Percentiles rank a stretch among this genome's conserved stretches.
These are phyloP conservation scores for Pythium utonaiense DNA, from an alignment of 352 stramenopile genomes.

Conservation along the genomic window DNA sequence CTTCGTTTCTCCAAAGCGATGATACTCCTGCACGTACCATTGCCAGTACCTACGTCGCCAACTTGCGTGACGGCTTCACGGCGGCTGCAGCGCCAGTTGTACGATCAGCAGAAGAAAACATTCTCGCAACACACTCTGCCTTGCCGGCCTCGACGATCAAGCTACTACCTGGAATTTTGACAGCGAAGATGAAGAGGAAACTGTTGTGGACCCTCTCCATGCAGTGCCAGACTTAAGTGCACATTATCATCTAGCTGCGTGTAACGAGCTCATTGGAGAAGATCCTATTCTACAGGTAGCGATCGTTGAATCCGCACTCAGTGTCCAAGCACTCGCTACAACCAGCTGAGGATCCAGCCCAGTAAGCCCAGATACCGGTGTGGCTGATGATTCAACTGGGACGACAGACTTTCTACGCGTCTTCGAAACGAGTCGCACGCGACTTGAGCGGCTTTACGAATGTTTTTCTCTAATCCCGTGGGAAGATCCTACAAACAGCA, in stretches of 20 bases:
- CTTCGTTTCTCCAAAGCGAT: too few relatives aligned
- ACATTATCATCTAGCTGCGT: not conserved
- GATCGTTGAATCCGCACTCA: not conserved
- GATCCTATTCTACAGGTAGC: not conserved
- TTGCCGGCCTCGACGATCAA: not conserved
- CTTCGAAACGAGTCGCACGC: too few relatives aligned
- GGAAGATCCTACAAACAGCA: too few relatives aligned
- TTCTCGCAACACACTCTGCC: not conserved
- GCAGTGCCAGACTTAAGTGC: not conserved
- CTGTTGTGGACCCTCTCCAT: not conserved
- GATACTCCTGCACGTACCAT: too few relatives aligned
- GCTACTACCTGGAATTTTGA: not conserved
- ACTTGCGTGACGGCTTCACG: not conserved
- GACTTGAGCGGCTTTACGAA: too few relatives aligned
- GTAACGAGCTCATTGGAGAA: not conserved
- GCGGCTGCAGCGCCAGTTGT: not conserved
- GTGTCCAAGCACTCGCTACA: not conserved
- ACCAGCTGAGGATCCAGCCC: too few relatives aligned
- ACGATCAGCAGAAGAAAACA: not conserved
- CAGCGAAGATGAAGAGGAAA: not conserved
- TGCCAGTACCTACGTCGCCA: not conserved
- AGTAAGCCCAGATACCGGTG: too few relatives aligned
- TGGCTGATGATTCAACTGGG: too few relatives aligned
- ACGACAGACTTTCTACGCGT: too few relatives aligned
- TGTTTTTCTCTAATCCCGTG: too few relatives aligned